Evolutionary conservation across 345 rosid genomes (phyloP), one percentile per base, ranked within the genome.

Genomic region (Alliaria petiolata): DNA sequence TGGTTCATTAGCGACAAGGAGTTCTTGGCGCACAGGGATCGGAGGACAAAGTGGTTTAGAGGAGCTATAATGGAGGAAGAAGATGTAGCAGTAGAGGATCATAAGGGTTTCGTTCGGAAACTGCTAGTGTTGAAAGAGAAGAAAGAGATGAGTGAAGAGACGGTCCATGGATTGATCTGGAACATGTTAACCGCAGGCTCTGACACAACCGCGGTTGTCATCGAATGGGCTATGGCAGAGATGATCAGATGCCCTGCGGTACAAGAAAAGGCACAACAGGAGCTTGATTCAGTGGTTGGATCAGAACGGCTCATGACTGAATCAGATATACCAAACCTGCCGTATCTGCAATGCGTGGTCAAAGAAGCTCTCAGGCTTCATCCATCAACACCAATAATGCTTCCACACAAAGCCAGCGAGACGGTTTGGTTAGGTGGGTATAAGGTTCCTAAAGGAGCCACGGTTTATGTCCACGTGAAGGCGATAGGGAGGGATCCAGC

Each of bases 201-300:
- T 57, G 83, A 81, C 67, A 83, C 89, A 20, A 67, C 76, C 5
- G 77, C 81, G 0, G 75, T 82, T 38, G 33, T 76, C 30, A 75
- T 69, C 8, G 88, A 80, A 70, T 84, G 88, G 88, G 83, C 83
- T 3, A 80, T 82, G 80, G 81, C 84, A 2, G 83, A 80, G 65
- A 45, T 84, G 56, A 77, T 84, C 35, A 76, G 39, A 62, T 61
- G 72, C n/a, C 89, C 83, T 0, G 0, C 11, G 0, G 35, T 70
- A 7, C 57, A 74, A 34, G 46, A 49, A 13, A 77, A 71, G n/a
- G 74, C 70, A 0, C 74, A 69, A 9, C 58, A 35, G 0, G 86
- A 85, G 47, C 76, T 85, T 9, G 86, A 85, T 36, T 58, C 45
- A 0, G 79, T 83, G 0, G 55, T 83, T 8, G 88, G 86, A 11